Conservation (phyloP, 2,329 filamentous ascomycete species). For the Aspergillus jensenii region DNA sequence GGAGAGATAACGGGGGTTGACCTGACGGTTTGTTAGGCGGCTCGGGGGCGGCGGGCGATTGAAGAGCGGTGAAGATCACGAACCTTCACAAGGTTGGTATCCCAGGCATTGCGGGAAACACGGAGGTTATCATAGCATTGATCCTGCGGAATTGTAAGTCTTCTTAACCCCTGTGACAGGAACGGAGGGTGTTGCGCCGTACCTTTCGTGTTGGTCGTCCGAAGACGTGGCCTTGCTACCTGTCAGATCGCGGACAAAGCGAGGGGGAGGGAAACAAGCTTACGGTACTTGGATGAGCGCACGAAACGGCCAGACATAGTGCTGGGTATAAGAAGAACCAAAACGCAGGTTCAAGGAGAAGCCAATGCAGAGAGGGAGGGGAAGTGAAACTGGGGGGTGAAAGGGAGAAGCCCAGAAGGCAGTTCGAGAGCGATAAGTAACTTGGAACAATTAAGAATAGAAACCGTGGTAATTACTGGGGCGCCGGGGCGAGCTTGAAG, state of each 20-base stretch:
- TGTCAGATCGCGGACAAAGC: constrained; percentile 29
- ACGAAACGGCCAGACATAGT: constrained; percentile 71
- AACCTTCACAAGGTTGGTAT: constrained; percentile 97
- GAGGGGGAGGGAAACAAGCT: constrained; percentile 32
- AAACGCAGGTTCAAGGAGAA: constrained; percentile 16
- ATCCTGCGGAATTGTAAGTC: constrained; percentile 54
- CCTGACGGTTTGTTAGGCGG: constrained; percentile 53
- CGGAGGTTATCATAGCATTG: constrained; percentile 98
- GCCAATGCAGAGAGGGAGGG: constrained; percentile 17
- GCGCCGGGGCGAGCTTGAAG: not conserved
- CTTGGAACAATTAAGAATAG: not conserved
- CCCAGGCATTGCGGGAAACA: constrained; percentile 98
- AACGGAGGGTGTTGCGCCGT: constrained; percentile 16
- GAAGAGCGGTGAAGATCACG: constrained; percentile 37
- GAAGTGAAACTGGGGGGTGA: constrained; percentile 7
- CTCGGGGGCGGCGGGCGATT: constrained; percentile 11
- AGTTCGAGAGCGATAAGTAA: not conserved
- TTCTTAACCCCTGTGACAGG: not conserved
- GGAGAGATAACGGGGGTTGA: constrained; percentile 90
- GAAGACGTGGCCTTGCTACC: constrained; percentile 84
- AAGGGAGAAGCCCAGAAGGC: constrained; percentile 9
- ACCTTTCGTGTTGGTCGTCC: constrained; percentile 89
- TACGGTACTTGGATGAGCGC: constrained; percentile 72
- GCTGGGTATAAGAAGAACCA: constrained; percentile 14
- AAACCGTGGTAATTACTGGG: constrained; percentile 10